Percentiles rank a stretch among this genome's conserved stretches.
These are phyloP conservation scores for Daldinia vernicosa DNA, from an alignment of 495 filamentous ascomycete genomes.

Conservation along the genomic window DNA sequence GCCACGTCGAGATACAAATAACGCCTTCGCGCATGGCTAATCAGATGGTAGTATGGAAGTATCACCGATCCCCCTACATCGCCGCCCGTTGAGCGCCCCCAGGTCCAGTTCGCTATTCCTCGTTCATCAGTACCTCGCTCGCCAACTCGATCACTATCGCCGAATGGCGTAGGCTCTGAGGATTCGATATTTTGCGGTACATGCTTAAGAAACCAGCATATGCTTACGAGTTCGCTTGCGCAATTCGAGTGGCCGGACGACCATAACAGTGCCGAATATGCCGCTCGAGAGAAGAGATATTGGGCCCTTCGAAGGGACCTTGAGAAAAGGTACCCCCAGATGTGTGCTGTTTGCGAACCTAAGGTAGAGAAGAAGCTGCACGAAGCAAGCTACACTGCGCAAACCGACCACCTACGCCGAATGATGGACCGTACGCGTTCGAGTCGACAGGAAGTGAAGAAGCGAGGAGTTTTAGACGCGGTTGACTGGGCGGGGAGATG, in stretches of 20 bases:
- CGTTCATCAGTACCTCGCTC: conserved; percentile 43
- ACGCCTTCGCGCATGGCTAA: conserved; percentile 7
- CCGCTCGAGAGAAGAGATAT: conserved; percentile 61
- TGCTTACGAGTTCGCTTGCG: conserved; percentile 72
- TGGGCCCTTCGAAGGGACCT: conserved; percentile 68
- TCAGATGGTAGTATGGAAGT: conserved; percentile 70
- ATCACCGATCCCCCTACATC: conserved; percentile 84
- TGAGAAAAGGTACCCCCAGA: conserved; percentile 82
- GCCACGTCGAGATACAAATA: background rate
- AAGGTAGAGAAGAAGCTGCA: conserved; percentile 70
- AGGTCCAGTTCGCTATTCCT: conserved; percentile 52
- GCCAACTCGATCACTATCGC: conserved; percentile 42
- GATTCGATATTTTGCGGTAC: conserved; percentile 74
- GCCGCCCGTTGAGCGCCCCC: conserved; percentile 45
- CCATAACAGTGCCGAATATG: conserved; percentile 68
- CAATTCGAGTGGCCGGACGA: conserved; percentile 74
- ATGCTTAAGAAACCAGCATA: conserved; percentile 83
- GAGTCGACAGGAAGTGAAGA: conserved; percentile 51
- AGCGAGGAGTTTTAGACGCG: conserved; percentile 61
- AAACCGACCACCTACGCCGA: conserved; percentile 76
- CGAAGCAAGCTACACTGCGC: conserved; percentile 76
- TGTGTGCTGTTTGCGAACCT: conserved; percentile 79
- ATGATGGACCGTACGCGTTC: conserved; percentile 73
- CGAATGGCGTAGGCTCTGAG: conserved; percentile 11
- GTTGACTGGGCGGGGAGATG: conserved; percentile 57